Evolutionary conservation across 2,329 filamentous ascomycete species (phyloP).

Genomic region (Lizonia empirigonia): DNA sequence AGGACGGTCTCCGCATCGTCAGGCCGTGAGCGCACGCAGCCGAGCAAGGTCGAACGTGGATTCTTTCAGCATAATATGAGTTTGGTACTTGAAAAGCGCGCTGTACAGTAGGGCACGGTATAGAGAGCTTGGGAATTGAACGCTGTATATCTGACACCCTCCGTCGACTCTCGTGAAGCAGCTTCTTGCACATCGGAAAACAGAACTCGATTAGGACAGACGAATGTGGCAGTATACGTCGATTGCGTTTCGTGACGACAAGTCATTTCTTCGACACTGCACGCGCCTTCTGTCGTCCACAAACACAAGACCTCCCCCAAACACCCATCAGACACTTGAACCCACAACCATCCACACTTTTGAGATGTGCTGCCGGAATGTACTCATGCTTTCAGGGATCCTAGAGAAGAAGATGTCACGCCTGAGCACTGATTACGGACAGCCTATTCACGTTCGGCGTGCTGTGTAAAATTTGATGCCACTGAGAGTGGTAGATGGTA

Average conservation of each 20-base stretch:
- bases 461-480: too few relatives aligned
- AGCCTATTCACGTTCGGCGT: too few relatives aligned
- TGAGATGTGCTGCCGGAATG: too few relatives aligned
- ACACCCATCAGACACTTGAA: too few relatives aligned
- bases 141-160: constrained; percentile 32
- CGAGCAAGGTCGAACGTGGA: constrained; percentile 3
- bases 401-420: too few relatives aligned
- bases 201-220: not conserved
- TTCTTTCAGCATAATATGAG: constrained; percentile 24
- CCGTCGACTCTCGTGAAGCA: not conserved
- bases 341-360: too few relatives aligned
- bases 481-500: too few relatives aligned
- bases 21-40: constrained; percentile 45
- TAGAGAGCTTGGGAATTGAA: constrained; percentile 38
- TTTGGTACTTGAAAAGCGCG: constrained; percentile 28
- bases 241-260: not conserved
- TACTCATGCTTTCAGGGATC: too few relatives aligned
- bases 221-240: not conserved
- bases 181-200: not conserved
- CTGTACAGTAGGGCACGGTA: constrained; percentile 46
- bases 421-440: too few relatives aligned
- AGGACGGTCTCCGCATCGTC: constrained; percentile 56
- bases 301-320: too few relatives aligned
- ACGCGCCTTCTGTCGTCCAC: too few relatives aligned
- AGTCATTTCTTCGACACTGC: too few relatives aligned